Base-by-base conservation (phyloP, 768 basidiomycete species). In the Lactarius tabidus region DNA sequence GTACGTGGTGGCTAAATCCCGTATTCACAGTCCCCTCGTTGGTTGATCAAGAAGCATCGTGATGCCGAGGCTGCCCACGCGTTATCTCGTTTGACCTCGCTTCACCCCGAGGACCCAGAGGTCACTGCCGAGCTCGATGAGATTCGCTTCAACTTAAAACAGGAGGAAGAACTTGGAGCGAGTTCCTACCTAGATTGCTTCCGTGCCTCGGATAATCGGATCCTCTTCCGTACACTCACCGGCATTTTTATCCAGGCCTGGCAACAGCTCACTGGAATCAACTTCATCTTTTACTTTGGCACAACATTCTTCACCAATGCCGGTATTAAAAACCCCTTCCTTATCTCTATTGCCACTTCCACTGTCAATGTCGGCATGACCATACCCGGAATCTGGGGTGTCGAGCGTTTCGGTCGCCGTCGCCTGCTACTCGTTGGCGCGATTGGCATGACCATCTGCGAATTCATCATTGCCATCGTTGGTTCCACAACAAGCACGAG, bases 331-430 rank as follows among this genome's bases (percentile, higher is more conserved):
- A 72, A 81, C 71, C 75, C 80, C 66, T 82, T 79, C 79, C 74
- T 89, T 58, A 85, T 85, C 74, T 78, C 81, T 57, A 81, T 92
- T 63, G 85, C 84, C 66, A 90, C 88, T 68, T 85, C 83, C 72
- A 81, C 91, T 72, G 88, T 79, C 62, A 79, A 80, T 52, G 77
- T 82, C 43, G 72, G 53, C 23, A 71, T 77, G 69, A 78, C 78
- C 70, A 64, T 83, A 31, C 81, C 81, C 10, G 81, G 81, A 1
- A 80, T 84, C 69, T 67, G 81, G 71, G 90, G 84, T 76, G 89
- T 90, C 70, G 90, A 92, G 74, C 81, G 78, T 74, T 90, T 88
- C 87, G 90, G 90, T 64, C 87, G 90, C 45, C 82, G 89, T 23
- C 89, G 90, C 8, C 87, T 91, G 80, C 78, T 92, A 2, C 77